phyloP scores from a whole-genome alignment of 768 basidiomycete genomes.

The Guyanaporus albipodus region DNA sequence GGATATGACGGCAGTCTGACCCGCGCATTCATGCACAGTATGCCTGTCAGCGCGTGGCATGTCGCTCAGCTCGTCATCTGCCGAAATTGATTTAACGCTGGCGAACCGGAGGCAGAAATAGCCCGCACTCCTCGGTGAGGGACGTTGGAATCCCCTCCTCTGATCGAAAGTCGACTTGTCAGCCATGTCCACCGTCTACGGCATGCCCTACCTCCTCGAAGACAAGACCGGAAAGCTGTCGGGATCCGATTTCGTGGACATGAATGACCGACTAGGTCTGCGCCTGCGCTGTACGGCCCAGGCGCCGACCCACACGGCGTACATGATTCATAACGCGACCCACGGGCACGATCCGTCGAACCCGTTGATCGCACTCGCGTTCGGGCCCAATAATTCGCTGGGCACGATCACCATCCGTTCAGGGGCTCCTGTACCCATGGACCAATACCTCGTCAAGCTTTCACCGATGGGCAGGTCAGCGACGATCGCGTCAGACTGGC shows the following conservation, averaged over 20 bases:
- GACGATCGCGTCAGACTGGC: conserved; percentile 2
- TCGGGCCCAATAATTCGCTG: conserved; percentile 45
- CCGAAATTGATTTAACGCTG: conserved; percentile 23
- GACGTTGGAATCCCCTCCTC: background rate
- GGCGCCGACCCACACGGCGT: conserved; percentile 41
- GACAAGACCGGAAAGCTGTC: conserved; percentile 53
- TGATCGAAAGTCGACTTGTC: background rate
- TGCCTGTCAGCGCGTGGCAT: conserved; percentile 15
- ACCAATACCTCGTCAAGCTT: conserved; percentile 45
- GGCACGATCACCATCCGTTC: conserved; percentile 48
- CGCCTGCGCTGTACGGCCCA: conserved; percentile 45
- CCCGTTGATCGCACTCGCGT: conserved; percentile 49
- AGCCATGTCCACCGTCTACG: conserved; percentile 40
- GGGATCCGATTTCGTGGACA: conserved; percentile 58
- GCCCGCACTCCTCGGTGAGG: conserved; percentile 1
- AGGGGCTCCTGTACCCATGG: conserved; percentile 42
- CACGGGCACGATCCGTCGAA: conserved; percentile 24
- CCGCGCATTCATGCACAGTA: conserved; percentile 14
- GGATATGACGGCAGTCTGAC: conserved; percentile 21
- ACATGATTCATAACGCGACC: conserved; percentile 48
- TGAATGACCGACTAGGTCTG: conserved; percentile 57
- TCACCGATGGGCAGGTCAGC: conserved; percentile 41
- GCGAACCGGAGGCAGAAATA: conserved; percentile 23
- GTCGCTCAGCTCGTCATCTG: conserved; percentile 13
- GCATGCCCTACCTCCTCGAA: conserved; percentile 60